Base-by-base conservation (phyloP, 257 asterid genomes). In the Salvia hispanica region DNA sequence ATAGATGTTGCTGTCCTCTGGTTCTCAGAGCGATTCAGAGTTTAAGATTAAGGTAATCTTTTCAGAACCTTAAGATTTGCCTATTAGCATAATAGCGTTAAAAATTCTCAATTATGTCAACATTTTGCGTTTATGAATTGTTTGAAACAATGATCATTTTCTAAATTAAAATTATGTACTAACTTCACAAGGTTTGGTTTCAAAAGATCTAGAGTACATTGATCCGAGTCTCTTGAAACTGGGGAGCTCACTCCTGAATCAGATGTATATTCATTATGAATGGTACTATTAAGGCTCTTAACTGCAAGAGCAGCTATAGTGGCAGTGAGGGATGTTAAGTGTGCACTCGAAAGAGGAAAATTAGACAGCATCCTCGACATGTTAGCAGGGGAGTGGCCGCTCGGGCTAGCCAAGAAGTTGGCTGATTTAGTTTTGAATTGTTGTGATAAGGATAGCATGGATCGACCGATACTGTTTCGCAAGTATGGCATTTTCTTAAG, bases 321-420 rank as follows among this genome's bases (percentile, higher is more conserved):
- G 68, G 65, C 84, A 58, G 80, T 90, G 50, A 80, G 82, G 74
- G 97, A 93, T 60, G 89, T 90, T 65, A 75, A 64, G 60, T 82
- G 90, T 81, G 94, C 97, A 36, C 45, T 85, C 47, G 85, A 83
- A 73, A 80, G 78, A 51, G 97, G 94, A 61, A 72, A 79, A 25
- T 66, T 88, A 57, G 79, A 76, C 18, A 18, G 80, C 9, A 72
- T 90, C 46, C 72, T 93, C 48, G 97, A 90, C 80, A 46, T 43
- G 52, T 85, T 90, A 46, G 95, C 97, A 25, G 98, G 96, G 39
- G 90, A 93, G n/a, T 93, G 98, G 98, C 92, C 97, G 48, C 48
- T 72, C 56, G 81, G 65, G 79, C 76, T 25, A 61, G 87, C 79
- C 1, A 71, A 75, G 45, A 76, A 78, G 74, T 64, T 93, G 52